Conservation (phyloP, 805 yeast genomes). For the Candida nonsorbophila region DNA sequence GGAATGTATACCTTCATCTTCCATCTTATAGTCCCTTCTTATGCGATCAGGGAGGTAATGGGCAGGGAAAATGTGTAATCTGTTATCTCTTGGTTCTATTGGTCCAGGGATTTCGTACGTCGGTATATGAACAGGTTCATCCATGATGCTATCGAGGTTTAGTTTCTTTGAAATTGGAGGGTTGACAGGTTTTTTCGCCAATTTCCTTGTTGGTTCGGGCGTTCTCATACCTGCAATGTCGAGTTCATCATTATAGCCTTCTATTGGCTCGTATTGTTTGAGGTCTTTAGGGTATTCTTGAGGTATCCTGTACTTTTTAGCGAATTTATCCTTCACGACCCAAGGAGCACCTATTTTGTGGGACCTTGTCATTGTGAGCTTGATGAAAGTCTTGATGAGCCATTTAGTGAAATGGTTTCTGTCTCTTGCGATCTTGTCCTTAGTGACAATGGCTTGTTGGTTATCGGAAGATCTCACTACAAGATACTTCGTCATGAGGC, state of each 20-base stretch:
- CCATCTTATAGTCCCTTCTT: constrained; percentile 4
- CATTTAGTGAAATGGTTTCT: constrained; percentile 85
- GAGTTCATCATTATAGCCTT: constrained; percentile 25
- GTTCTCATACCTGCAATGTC: constrained; percentile 8
- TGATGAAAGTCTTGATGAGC: constrained; percentile 82
- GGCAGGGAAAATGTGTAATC: constrained; percentile 23
- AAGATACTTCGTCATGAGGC: constrained; percentile 54
- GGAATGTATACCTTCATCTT: constrained; percentile 10
- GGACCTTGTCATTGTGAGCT: constrained; percentile 71
- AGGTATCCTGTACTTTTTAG: constrained; percentile 62
- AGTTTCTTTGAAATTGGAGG: constrained; percentile 4
- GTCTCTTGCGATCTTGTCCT: constrained; percentile 71
- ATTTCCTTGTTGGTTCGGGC: neutral
- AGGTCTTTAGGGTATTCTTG: constrained; percentile 54
- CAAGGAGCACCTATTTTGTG: constrained; percentile 91
- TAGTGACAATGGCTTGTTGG: constrained; percentile 66
- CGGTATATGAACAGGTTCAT: constrained; percentile 1
- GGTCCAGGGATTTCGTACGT: constrained; percentile 2
- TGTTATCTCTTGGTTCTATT: constrained; percentile 7
- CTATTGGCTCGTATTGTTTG: constrained; percentile 30
- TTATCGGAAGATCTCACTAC: constrained; percentile 52
- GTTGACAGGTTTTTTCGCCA: constrained; percentile 1
- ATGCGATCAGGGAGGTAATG: constrained; percentile 26
- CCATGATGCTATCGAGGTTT: constrained; percentile 5
- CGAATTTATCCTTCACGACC: constrained; percentile 80